Conservation (phyloP, 2,329 filamentous ascomycete genomes). For the Aspergillus fijiensis region DNA sequence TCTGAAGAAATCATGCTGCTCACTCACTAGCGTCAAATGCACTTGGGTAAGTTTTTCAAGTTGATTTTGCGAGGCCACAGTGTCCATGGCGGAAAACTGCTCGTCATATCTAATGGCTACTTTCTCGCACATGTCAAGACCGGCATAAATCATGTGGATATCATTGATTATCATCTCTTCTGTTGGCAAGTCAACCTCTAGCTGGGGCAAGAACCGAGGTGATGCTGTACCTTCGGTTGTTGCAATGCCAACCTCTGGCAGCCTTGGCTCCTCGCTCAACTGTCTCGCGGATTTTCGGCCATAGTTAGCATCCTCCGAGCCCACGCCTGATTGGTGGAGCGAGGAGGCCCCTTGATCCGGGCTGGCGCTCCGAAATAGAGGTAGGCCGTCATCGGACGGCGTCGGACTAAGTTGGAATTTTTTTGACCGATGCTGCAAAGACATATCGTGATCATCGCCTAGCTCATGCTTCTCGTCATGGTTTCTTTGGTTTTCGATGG, state of each 20-base stretch:
- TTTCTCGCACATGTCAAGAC: constrained; percentile 79
- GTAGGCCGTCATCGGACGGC: constrained; percentile 9
- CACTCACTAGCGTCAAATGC: constrained; percentile 76
- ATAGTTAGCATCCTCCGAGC: constrained; percentile 15
- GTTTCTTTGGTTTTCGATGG: constrained; percentile 13
- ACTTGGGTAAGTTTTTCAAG: constrained; percentile 82
- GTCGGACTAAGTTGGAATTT: constrained; percentile 14
- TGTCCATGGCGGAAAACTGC: constrained; percentile 55
- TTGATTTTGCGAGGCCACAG: constrained; percentile 62
- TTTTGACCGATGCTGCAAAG: constrained; percentile 10
- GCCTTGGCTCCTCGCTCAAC: constrained; percentile 19
- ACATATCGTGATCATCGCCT: constrained; percentile 6
- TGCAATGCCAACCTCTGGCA: constrained; percentile 18
- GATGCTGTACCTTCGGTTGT: constrained; percentile 28
- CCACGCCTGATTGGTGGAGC: constrained; percentile 10
- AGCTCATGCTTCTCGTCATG: constrained; percentile 11
- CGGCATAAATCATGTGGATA: constrained; percentile 65
- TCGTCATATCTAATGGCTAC: constrained; percentile 84
- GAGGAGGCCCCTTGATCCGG: constrained; percentile 11
- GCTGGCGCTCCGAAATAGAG: constrained; percentile 5
- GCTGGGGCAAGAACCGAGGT: constrained; percentile 52
- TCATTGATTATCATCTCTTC: constrained; percentile 78
- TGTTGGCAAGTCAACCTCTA: constrained; percentile 65
- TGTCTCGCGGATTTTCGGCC: constrained; percentile 18
- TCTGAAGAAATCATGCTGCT: constrained; percentile 83